Evolutionary conservation across 179 eudicot genomes (phyloP).

Genomic region (Heliamphora pulchella): DNA sequence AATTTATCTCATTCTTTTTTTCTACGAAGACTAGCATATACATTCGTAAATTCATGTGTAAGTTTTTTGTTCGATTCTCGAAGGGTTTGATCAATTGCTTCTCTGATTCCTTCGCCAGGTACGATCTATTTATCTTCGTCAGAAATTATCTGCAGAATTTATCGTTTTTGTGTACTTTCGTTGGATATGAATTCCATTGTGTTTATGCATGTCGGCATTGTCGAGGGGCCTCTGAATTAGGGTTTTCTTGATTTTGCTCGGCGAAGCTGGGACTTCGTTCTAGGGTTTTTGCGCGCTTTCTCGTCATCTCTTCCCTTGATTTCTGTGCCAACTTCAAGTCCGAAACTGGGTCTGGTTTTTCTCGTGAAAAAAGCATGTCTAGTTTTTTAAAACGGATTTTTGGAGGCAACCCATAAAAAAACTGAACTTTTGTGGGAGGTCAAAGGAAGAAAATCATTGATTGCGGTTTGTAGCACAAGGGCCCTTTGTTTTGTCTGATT

Average conservation of each 20-base stretch:
- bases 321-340: not conserved
- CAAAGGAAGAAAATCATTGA: too few species aligned
- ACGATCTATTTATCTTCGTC: not conserved
- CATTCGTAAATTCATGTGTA: not conserved
- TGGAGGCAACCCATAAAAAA: too few species aligned
- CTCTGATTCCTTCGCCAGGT: conserved; percentile 1
- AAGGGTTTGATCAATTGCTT: not conserved
- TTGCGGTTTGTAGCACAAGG: too few species aligned
- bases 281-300: conserved; percentile 9
- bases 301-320: not conserved
- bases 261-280: not conserved
- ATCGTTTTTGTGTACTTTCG: not conserved
- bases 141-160: not conserved
- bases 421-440: too few species aligned
- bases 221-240: not conserved
- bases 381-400: too few species aligned
- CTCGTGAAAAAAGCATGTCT: too few species aligned
- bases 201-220: conserved; percentile 10
- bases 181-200: not conserved
- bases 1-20: not conserved
- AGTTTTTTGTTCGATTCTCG: not conserved
- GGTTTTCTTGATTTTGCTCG: not conserved
- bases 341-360: too few species aligned
- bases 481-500: not conserved
- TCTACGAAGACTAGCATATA: not conserved